Evolutionary conservation across 2,329 filamentous ascomycete genomes (phyloP), one percentile per base, ranked within the genome.

Genomic region (Calonectria honghensis): DNA sequence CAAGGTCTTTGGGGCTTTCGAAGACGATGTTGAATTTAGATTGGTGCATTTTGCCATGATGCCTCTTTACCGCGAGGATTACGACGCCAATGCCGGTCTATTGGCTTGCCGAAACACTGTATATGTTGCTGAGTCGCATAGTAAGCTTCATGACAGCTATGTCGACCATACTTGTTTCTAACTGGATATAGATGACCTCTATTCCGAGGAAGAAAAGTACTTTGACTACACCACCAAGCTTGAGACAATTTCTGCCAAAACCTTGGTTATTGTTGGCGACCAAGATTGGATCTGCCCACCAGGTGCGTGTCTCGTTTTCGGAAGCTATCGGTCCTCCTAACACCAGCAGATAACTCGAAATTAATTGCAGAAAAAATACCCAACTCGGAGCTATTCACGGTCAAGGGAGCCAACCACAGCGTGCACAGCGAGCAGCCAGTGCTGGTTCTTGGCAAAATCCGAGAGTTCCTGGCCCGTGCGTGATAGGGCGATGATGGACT

Each of bases 41-140:
- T 48, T 78, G 18, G 75, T 78, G 2, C 76, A 78, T 20, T 78
- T 78, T 27, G 75, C 76, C 64, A 78, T 78, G 76, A 57, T 77
- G 59, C 76, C 76, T 9, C 71, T 78, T 5, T 78, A 77, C 10
- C 61, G 76, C 5, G 75, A 78, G 16, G 69, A 73, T 11, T 78
- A 73, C 32, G 45, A 77, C 41, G 71, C 76, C 13, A 74, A 78
- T 27, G 67, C 57, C 9, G 76, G 73, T 1, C 51, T 78, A 1
- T 64, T 35, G 4, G 20, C 27, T 0, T 77, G 75, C 32, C 57
- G 69, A 9, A 65, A 70, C n/a, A 78, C 75, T 1, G 69, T 77
- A 29, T 77, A 78, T 45, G 73, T 77, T 35, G 76, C 76, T 6
- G 75, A 78, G 41, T 77, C 76, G 24, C 76, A 78, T 35, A 78